Evolutionary conservation across 2,329 filamentous ascomycete genomes (phyloP).

Genomic region (Xylariaceae sp.): DNA sequence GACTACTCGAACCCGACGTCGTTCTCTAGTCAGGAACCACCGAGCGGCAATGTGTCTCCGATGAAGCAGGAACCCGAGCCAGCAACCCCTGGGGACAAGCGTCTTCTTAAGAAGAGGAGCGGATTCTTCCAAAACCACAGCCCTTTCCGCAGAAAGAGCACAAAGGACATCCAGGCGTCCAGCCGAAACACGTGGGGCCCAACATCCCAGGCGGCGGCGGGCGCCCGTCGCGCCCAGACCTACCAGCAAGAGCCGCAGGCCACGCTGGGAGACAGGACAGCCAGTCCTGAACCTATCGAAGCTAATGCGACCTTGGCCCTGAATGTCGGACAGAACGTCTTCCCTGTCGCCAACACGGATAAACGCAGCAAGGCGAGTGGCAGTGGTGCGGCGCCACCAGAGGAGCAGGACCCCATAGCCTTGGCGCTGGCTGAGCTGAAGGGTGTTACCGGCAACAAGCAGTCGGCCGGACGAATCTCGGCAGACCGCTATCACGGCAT

Average conservation of each 20-base stretch:
- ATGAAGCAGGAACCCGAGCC: constrained; percentile 48
- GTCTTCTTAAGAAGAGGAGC: constrained; percentile 63
- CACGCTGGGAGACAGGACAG: constrained; percentile 34
- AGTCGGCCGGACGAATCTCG: constrained; percentile 76
- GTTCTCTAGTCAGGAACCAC: constrained; percentile 75
- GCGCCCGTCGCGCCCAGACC: constrained; percentile 30
- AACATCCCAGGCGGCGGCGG: constrained; percentile 10
- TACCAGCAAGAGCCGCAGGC: constrained; percentile 32
- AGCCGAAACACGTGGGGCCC: constrained; percentile 56
- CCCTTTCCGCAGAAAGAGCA: constrained; percentile 88
- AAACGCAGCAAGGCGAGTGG: constrained; percentile 39
- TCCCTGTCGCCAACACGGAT: constrained; percentile 79
- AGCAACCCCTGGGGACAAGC: constrained; percentile 49
- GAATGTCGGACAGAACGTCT: constrained; percentile 93
- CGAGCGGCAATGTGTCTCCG: constrained; percentile 67
- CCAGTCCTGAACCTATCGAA: constrained; percentile 79
- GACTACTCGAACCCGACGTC: constrained; percentile 87
- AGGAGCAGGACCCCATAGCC: constrained; percentile 81
- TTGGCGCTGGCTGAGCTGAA: constrained; percentile 88
- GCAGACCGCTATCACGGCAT: constrained; percentile 95
- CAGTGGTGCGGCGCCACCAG: constrained; percentile 31
- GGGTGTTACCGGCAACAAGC: constrained; percentile 68
- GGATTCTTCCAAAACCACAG: constrained; percentile 91
- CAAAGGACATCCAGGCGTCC: constrained; percentile 52
- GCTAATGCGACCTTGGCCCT: constrained; percentile 87